Evolutionary conservation across 305 asterid genomes (phyloP).

Genomic region (Ilex paraguariensis): DNA sequence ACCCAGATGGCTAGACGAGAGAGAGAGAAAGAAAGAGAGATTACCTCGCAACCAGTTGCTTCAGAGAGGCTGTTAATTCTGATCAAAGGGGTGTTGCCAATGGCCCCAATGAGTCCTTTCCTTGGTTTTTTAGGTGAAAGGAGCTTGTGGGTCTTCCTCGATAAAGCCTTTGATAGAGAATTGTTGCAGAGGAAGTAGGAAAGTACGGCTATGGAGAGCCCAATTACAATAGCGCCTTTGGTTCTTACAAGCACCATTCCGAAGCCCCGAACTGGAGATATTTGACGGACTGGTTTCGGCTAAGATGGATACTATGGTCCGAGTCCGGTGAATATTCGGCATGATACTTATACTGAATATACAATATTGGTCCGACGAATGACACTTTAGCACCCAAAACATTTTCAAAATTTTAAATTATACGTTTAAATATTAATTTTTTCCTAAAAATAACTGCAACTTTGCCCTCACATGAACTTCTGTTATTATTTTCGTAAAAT

Average conservation of each 20-base stretch:
- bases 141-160: conserved; percentile 12
- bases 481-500: too few species aligned
- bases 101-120: conserved; percentile 75
- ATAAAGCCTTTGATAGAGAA: conserved; percentile 31
- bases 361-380: too few species aligned
- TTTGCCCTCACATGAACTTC: too few species aligned
- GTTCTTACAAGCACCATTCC: conserved; percentile 49
- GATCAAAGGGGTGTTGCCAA: conserved; percentile 88
- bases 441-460: too few species aligned
- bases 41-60: conserved; percentile 89
- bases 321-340: too few species aligned
- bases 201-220: conserved; percentile 43
- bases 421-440: too few species aligned
- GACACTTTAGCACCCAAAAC: too few species aligned
- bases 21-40: neutral
- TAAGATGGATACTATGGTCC: too few species aligned
- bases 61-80: conserved; percentile 86
- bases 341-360: too few species aligned
- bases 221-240: conserved; percentile 48
- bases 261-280: neutral
- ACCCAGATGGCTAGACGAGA: neutral
- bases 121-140: conserved; percentile 24
- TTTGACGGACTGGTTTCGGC: too few species aligned
- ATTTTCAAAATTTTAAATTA: too few species aligned
- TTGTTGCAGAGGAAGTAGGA: conserved; percentile 36